Percentiles rank a stretch among this genome's conserved stretches.
Evolutionary conservation across 73 alveolate species (phyloP).

Genomic region (Paramecium primaurelia): DNA sequence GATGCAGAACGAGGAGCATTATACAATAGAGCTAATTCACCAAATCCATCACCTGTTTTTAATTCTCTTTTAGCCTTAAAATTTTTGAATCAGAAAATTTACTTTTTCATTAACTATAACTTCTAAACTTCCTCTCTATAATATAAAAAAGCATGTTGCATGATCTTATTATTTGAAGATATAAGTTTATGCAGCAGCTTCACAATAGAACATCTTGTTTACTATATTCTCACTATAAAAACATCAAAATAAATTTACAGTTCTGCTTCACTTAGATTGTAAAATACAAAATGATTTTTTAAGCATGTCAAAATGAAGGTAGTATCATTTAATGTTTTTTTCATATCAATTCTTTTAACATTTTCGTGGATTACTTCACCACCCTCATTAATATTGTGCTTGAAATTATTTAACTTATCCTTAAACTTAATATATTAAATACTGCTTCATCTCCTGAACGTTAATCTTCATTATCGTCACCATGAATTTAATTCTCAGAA

Average conservation of each 20-base stretch:
- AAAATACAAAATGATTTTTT: constrained; percentile 53
- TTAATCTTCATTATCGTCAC: constrained; percentile 1
- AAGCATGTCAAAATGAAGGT: constrained; percentile 59
- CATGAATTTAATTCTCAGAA: neutral
- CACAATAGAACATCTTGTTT: constrained; percentile 56
- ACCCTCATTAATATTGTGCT: constrained; percentile 36
- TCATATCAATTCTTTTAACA: constrained; percentile 27
- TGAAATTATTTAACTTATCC: neutral
- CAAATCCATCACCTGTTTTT: constrained; percentile 78
- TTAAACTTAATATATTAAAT: neutral
- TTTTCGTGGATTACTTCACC: constrained; percentile 62
- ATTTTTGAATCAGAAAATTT: constrained; percentile 9
- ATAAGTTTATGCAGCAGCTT: constrained; percentile 1
- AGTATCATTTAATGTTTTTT: constrained; percentile 53
- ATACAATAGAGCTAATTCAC: constrained; percentile 75
- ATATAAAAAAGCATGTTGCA: constrained; percentile 49
- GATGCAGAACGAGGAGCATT: constrained; percentile 70
- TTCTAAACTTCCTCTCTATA: constrained; percentile 61
- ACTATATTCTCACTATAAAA: constrained; percentile 27
- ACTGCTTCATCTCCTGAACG: neutral
- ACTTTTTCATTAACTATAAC: constrained; percentile 51
- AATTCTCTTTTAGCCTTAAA: constrained; percentile 48
- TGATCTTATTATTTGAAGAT: constrained; percentile 50
- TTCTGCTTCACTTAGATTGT: constrained; percentile 39
- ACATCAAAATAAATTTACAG: neutral